These are phyloP conservation scores for Ceratorhiza oryzae-sativae DNA, from an alignment of 1,284 basidiomycete species.

Conservation along the genomic window DNA sequence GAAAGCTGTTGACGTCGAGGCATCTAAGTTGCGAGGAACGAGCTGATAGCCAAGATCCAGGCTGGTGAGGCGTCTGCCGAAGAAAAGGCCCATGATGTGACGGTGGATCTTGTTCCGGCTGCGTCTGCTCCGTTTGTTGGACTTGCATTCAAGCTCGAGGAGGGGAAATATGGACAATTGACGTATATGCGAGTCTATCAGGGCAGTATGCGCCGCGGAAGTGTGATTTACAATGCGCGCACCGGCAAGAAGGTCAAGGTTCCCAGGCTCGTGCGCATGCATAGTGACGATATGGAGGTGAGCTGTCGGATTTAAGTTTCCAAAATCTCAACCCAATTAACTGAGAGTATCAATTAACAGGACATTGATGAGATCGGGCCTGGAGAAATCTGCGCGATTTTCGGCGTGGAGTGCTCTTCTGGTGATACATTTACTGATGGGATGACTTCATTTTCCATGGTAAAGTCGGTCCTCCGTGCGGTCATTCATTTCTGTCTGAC, in stretches of 20 bases:
- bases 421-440: conserved; percentile 99
- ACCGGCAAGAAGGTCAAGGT: conserved; percentile 99
- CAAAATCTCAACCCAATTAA: too few species aligned
- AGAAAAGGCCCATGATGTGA: conserved; percentile 25
- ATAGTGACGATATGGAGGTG: conserved; percentile 99
- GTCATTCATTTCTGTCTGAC: too few species aligned
- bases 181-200: conserved; percentile 99
- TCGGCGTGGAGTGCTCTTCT: conserved; percentile 98
- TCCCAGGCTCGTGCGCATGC: conserved; percentile 97
- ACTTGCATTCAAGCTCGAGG: conserved; percentile 98
- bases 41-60: conserved; percentile 13
- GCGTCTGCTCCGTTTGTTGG: conserved; percentile 89
- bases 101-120: conserved; percentile 72
- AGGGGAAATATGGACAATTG: conserved; percentile 95
- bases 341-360: conserved; percentile 50
- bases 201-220: conserved; percentile 86
- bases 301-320: too few species aligned
- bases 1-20: conserved; percentile 73
- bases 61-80: conserved; percentile 22
- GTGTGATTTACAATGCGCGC: conserved; percentile 89
- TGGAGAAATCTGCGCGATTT: conserved; percentile 99
- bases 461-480: too few species aligned
- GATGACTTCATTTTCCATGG: conserved; percentile 86
- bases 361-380: conserved; percentile 94
- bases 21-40: conserved; percentile 2